Evolutionary conservation across 345 rosid genomes (phyloP).

Genomic region (Populus nigra): DNA sequence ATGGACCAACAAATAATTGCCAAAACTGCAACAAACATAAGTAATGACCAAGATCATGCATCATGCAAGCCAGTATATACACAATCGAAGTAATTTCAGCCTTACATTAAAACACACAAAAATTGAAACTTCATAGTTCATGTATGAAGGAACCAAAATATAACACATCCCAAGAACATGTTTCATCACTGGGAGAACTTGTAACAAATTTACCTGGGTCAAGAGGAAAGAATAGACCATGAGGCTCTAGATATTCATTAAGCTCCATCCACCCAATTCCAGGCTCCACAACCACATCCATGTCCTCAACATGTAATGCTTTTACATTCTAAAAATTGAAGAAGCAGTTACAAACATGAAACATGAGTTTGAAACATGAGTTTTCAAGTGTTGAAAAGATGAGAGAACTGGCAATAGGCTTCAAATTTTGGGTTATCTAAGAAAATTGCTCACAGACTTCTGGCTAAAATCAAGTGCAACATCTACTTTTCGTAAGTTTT

Average conservation of each 20-base stretch:
- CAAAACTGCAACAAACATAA: neutral
- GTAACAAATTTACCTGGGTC: constrained; percentile 67
- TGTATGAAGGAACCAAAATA: neutral
- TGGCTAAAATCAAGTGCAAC: neutral
- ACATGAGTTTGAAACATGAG: neutral
- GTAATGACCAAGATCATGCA: neutral
- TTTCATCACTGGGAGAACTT: neutral
- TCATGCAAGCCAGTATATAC: neutral
- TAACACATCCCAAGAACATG: neutral
- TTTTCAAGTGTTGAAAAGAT: constrained; percentile 5
- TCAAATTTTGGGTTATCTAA: neutral
- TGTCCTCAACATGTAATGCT: constrained; percentile 81
- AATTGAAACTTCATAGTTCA: neutral
- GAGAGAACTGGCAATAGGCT: neutral
- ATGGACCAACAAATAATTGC: neutral
- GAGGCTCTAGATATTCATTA: constrained; percentile 80
- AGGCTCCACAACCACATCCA: constrained; percentile 97
- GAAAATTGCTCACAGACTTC: neutral
- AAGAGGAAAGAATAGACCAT: constrained; percentile 87
- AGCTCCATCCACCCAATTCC: constrained; percentile 97
- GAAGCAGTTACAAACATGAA: neutral
- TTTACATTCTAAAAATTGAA: constrained; percentile 58
- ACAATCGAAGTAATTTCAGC: neutral
- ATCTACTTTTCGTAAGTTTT: neutral
- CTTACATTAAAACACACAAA: neutral